Evolutionary conservation across 2,329 filamentous ascomycete species (phyloP), one percentile per base, ranked within the genome.

Genomic region (Colletotrichum falcatum): DNA sequence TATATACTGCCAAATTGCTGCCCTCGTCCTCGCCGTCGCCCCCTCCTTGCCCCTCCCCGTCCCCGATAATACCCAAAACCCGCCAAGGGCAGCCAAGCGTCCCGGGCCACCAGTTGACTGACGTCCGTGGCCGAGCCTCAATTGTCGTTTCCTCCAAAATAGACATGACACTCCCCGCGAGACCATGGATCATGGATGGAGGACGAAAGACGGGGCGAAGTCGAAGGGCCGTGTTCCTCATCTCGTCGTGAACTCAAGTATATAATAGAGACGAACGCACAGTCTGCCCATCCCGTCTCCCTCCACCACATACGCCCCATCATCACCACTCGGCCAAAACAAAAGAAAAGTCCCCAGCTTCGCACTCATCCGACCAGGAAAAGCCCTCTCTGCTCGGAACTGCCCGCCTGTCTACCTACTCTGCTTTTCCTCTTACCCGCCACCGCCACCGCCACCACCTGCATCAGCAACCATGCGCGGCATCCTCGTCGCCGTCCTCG

Each of bases 41-140:
- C n/a, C 49, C 61, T 61, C n/a, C n/a, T n/a, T n/a, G n/a, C n/a
- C n/a, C n/a, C n/a, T n/a, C n/a, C 18, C 18, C 37, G 35, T 62
- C 26, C 26, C 49, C 53, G 58, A 70, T 66, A 58, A 58, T 56
- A 62, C 46, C 59, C 64, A 56, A 70, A 70, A 67, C 67, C 49
- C 44, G 67, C 67, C 67, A 67, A 70, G 67, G 18, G 62, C 46
- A 53, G 67, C 67, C 67, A 67, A 70, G 67, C 12, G 39, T 67
- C 58, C 39, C 58, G 63, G 67, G 30, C 67, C 64, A 67, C 44
- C 46, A 35, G n/a, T 56, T 53, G 67, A 53, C 26, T 62, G 58
- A 58, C 62, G 56, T 66, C 58, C 42, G 58, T 62, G 53, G 18
- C 44, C 58, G 58, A 67, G 64, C 51, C 51, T 67, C 67, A 44